phyloP scores from a whole-genome alignment of 2,329 filamentous ascomycete species.

The Pyrenophora graminea region DNA sequence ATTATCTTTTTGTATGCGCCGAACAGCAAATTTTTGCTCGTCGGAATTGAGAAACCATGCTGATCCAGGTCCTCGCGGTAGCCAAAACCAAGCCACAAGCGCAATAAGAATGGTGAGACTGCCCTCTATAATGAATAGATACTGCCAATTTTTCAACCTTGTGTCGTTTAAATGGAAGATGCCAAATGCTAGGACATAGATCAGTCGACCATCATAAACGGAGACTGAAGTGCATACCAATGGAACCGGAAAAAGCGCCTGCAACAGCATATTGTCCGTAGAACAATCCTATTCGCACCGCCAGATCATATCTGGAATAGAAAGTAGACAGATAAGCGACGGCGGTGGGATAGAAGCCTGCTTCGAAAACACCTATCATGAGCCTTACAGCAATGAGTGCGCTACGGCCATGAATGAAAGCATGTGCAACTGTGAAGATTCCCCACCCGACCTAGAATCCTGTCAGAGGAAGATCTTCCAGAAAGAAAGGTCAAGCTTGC shows the following conservation, averaged over 20 bases:
- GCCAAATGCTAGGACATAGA: constrained; percentile 33
- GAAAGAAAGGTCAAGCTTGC: constrained; percentile 1
- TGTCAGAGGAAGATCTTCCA: neutral
- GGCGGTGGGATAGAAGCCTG: constrained; percentile 59
- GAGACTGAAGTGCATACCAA: constrained; percentile 22
- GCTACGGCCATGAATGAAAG: constrained; percentile 22
- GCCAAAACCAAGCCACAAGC: constrained; percentile 34
- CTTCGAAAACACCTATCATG: constrained; percentile 53
- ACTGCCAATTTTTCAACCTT: constrained; percentile 53
- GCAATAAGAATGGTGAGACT: constrained; percentile 38
- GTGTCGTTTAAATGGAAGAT: constrained; percentile 54
- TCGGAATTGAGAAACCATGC: constrained; percentile 46
- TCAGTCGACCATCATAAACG: constrained; percentile 2
- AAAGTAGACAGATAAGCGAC: constrained; percentile 60
- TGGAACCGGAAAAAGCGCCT: constrained; percentile 49
- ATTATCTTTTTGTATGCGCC: constrained; percentile 25
- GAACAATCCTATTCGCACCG: constrained; percentile 51
- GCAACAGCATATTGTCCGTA: constrained; percentile 50
- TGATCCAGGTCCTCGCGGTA: constrained; percentile 32
- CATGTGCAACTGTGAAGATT: constrained; percentile 27
- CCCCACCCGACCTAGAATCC: constrained; percentile 30
- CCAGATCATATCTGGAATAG: constrained; percentile 49
- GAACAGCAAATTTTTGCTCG: constrained; percentile 19
- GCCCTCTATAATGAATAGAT: constrained; percentile 52
- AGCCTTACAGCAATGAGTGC: constrained; percentile 29